Evolutionary conservation across 257 asterid genomes (phyloP).

Genomic region (Rhazya stricta): DNA sequence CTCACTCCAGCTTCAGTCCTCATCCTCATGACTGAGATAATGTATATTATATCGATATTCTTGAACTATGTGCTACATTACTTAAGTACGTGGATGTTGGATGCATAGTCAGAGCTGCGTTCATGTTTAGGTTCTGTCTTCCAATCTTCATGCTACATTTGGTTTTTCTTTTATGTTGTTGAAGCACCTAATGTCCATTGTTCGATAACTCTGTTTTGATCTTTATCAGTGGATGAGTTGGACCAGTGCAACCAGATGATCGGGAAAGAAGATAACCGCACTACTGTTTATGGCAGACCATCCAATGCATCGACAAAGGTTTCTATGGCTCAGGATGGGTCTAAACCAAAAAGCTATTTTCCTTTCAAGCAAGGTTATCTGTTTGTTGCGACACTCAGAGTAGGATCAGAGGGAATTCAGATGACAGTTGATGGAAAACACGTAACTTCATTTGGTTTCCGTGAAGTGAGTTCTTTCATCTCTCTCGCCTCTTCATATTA

Average conservation of each 20-base stretch:
- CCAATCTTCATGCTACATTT: not conserved
- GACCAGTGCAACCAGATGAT: constrained; percentile 72
- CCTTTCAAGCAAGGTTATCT: constrained; percentile 88
- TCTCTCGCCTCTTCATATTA: constrained; percentile 5
- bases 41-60: not conserved
- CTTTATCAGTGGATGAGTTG: constrained; percentile 78
- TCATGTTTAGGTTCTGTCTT: not conserved
- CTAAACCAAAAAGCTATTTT: constrained; percentile 54
- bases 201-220: constrained; percentile 20
- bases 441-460: constrained; percentile 83
- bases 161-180: not conserved
- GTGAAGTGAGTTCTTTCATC: constrained; percentile 58
- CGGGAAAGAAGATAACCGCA: constrained; percentile 64
- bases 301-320: constrained; percentile 37
- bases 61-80: not conserved
- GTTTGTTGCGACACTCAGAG: constrained; percentile 84
- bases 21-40: not conserved
- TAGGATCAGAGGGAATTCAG: constrained; percentile 93
- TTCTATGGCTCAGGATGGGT: constrained; percentile 52
- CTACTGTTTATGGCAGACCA: constrained; percentile 31
- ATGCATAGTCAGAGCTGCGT: not conserved
- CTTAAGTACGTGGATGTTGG: not conserved
- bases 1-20: not conserved
- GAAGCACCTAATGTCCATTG: constrained; percentile 6
- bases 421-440: constrained; percentile 98